Base-by-base conservation (phyloP, 345 rosid species). In the Pelargonium nanum region DNA sequence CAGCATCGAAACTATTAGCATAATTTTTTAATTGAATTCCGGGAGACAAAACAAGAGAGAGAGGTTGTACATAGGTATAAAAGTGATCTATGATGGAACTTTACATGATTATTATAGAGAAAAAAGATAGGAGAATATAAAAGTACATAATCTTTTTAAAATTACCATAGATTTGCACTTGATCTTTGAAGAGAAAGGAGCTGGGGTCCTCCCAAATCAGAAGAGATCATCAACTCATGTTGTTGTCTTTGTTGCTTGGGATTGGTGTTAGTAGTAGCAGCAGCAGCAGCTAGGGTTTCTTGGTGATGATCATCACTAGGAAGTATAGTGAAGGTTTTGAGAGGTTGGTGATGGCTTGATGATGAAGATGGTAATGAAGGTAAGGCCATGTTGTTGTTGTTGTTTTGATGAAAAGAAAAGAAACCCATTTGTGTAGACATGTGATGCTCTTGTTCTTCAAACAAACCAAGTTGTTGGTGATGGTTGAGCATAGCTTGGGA, bases 161-260 rank as follows among this genome's bases (percentile, higher is more conserved):
- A 56, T 72, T 78, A 88, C 96, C 96, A 85, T 65, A 77, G 87
- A 82, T 83, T 80, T 60, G 83, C 62, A 59, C 66, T 65, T 25
- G 96, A 74, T 75, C 85, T 80, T 69, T 83, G 85, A 63, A 80
- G 61, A 15, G 93, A 84, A 64, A 74, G 82, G 6, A 78, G 80
- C 21, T 75, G 76, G 60, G 70, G 61, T 28, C 78, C 74, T 74
- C 77, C 75, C 40, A 69, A 59, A 71, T 67, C 63, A 58, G 63
- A 65, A 64, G 59, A 3, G 22, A 26, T 23, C 61, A 22, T 2
- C 26, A 56, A 4, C 9, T 56, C 26, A 53, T 63, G 70, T 12
- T 74, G 70, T 40, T 70, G 22, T 20, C 22, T 22, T 24, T 54
- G 81, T 21, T 76, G 78, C 63, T 76, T 85, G 26, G 71, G 56